A percentile compares a stretch with the other conserved stretches of the same genome.
Conservation (phyloP, 2,329 filamentous ascomycete genomes). For the Juglanconis oblonga region DNA sequence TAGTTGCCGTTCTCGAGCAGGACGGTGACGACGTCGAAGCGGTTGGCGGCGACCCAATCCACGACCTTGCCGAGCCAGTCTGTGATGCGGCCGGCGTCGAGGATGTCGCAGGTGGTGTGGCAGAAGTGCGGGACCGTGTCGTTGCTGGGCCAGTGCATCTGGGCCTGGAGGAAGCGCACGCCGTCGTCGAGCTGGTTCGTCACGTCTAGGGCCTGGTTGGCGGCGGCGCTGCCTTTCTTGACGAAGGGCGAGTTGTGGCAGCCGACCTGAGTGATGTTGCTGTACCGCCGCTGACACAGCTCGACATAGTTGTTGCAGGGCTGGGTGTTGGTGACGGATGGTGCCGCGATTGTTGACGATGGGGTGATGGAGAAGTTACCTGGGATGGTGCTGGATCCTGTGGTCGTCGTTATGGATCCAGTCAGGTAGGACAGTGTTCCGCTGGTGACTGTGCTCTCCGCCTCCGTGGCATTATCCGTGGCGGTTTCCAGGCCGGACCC, state of each 20-base stretch:
- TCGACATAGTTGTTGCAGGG: slow-evolving; percentile 79
- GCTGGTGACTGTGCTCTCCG: slow-evolving; percentile 25
- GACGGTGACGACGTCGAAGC: slow-evolving; percentile 85
- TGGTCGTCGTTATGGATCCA: slow-evolving; percentile 40
- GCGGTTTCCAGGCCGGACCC: slow-evolving; percentile 20
- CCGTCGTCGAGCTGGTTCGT: slow-evolving; percentile 75
- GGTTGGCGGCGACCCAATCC: slow-evolving; percentile 71
- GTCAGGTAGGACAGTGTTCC: slow-evolving; percentile 40
- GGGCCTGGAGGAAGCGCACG: slow-evolving; percentile 60
- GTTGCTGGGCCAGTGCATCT: slow-evolving; percentile 57
- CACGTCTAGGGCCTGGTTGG: slow-evolving; percentile 71
- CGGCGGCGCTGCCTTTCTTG: slow-evolving; percentile 64
- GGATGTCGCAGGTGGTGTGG: slow-evolving; percentile 77
- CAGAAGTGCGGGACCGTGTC: slow-evolving; percentile 67
- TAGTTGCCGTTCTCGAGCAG: slow-evolving; percentile 82
- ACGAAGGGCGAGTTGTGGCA: slow-evolving; percentile 83
- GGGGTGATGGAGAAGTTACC: slow-evolving; percentile 37
- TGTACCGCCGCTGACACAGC: slow-evolving; percentile 73
- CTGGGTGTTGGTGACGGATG: slow-evolving; percentile 63
- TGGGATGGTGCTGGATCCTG: slow-evolving; percentile 23
- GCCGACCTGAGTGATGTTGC: slow-evolving; percentile 76
- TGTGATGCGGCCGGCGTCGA: slow-evolving; percentile 77
- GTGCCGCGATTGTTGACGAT: slow-evolving; percentile 40
- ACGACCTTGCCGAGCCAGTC: slow-evolving; percentile 68
- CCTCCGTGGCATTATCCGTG: slow-evolving; percentile 29